phyloP scores from a whole-genome alignment of 345 rosid species.

The Syzygium aromaticum region DNA sequence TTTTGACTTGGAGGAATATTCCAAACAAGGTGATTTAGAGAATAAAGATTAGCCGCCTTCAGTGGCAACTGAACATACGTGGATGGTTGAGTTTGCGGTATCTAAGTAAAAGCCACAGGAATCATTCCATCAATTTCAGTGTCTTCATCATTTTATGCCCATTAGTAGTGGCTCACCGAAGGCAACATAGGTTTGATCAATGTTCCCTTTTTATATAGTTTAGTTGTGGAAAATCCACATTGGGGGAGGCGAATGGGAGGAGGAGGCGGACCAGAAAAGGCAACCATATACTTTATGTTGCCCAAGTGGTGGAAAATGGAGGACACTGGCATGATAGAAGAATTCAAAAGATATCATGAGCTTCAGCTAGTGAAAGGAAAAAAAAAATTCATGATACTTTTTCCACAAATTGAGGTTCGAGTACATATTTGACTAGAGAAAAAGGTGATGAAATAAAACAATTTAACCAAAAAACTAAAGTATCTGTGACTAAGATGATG shows the following conservation, averaged over 20 bases:
- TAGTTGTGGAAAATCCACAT: background rate
- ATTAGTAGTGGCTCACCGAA: background rate
- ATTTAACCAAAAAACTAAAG: background rate
- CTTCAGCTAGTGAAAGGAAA: background rate
- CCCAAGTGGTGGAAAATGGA: background rate
- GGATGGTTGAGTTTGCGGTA: background rate
- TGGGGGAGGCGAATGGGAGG: background rate
- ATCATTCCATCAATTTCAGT: background rate
- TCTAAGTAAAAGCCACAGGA: background rate
- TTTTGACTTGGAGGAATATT: background rate
- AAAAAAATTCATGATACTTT: background rate
- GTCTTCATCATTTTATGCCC: background rate
- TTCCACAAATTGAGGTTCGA: background rate
- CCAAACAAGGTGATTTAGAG: slow-evolving; percentile 7
- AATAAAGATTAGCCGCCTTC: slow-evolving; percentile 15
- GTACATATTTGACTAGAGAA: background rate
- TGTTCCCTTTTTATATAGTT: background rate
- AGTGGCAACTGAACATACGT: background rate
- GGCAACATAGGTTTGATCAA: background rate
- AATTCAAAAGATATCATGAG: background rate
- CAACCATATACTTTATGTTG: background rate
- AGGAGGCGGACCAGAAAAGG: background rate
- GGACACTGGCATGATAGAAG: background rate
- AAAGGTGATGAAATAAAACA: background rate
- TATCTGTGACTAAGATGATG: background rate